Evolutionary conservation across 164 flowering plant species (phyloP), one percentile per base, ranked within the genome.

Genomic region (Warburgia ugandensis): DNA sequence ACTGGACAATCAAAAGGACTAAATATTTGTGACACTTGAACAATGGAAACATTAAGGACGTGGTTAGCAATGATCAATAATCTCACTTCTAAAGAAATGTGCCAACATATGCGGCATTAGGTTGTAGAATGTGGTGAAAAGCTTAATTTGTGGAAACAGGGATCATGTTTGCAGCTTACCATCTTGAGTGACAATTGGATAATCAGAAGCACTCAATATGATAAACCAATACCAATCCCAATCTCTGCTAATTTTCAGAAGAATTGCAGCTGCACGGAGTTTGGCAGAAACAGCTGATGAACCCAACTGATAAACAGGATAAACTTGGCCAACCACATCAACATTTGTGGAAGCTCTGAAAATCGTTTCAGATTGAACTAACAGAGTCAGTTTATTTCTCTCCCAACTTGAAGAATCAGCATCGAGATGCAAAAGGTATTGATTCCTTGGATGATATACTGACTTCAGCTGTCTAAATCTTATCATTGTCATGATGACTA

Each of bases 401-500:
- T 79, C 86, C 10, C 41, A 0, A 14, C 50, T 45, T 0, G 71
- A 26, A 2, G 79, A 32, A 27, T 38, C 59, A 0, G 67, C 59
- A 45, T 69, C 80, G 10, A 79, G 72, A 6, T 65, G 72, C 46
- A 79, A 40, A 5, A 79, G 65, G 46, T 77, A 79, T 25, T 61
- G 69, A 31, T 79, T 79, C 45, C 82, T 65, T 1, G 86, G 86
- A 61, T 79, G 86, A 55, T 79, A 79, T 7, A 75, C 54, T 1
- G 78, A 68, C 36, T 63, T 68, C 45, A 79, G 32, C 14, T 71
- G 62, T 55, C 86, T 62, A 49, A 21, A 79, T 67, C 30, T 42
- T 72, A 29, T 31, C 53, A 0, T 48, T 10, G 0, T 79, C 78
- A 10, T 77, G 81, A 5, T 29, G 56, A 12, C 55, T 33, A 6